Evolutionary conservation across 2,329 filamentous ascomycete genomes (phyloP).

Genomic region (Aspergillus sojae): DNA sequence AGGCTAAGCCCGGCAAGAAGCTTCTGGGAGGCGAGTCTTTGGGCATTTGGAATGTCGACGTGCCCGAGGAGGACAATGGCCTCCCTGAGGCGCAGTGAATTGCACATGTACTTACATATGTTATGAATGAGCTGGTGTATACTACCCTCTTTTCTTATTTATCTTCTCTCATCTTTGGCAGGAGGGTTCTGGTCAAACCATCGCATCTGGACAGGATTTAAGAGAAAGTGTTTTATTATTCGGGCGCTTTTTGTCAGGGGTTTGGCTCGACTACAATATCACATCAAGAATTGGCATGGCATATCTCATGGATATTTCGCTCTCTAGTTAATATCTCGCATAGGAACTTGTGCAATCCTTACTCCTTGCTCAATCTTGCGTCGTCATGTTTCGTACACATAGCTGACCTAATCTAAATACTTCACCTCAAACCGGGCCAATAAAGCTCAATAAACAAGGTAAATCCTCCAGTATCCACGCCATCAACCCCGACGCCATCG

Average conservation of each 20-base stretch:
- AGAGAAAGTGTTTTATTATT: background rate
- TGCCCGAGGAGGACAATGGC: constrained; percentile 27
- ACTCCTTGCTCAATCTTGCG: background rate
- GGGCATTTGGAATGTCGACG: constrained; percentile 42
- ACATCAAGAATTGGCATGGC: background rate
- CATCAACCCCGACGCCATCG: background rate
- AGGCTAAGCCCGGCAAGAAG: constrained; percentile 47
- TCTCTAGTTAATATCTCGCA: background rate
- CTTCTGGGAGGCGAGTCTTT: constrained; percentile 38
- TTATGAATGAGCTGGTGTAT: background rate
- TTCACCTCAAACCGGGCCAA: background rate
- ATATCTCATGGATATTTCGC: background rate
- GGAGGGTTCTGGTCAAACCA: constrained; percentile 1
- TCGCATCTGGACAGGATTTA: background rate
- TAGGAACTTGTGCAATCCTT: background rate
- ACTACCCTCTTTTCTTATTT: constrained; percentile 3
- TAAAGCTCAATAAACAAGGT: background rate
- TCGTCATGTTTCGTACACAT: background rate
- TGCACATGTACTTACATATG: constrained; percentile 7
- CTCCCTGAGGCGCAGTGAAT: constrained; percentile 10
- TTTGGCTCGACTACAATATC: constrained; percentile 1
- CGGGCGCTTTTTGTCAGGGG: background rate
- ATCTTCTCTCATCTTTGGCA: background rate
- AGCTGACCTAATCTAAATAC: background rate
- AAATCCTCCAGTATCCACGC: no score